A percentile compares a stretch with the other conserved stretches of the same genome.
phyloP scores from a whole-genome alignment of 2,329 filamentous ascomycete genomes.

The Lachnum nothofagi region DNA sequence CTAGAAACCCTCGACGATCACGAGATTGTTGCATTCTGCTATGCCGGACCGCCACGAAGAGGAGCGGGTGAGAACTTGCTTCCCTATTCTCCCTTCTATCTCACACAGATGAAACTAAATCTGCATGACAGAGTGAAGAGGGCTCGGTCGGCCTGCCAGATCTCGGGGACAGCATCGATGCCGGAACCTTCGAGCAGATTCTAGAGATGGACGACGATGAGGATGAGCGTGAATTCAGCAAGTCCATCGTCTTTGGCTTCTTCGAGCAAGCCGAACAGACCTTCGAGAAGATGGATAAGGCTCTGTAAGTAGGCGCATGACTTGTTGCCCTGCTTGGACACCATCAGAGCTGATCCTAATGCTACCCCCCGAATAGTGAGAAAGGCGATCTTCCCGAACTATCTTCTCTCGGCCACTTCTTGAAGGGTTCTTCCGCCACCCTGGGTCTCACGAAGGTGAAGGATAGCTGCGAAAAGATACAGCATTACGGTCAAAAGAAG shows the following conservation, averaged over 20 bases:
- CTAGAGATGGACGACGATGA: conserved; percentile 96
- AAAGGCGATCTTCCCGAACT: conserved; percentile 66
- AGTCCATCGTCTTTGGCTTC: conserved; percentile 83
- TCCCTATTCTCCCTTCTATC: not conserved
- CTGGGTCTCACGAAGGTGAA: conserved; percentile 86
- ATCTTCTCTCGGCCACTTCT: conserved; percentile 83
- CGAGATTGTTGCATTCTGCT: conserved; percentile 4
- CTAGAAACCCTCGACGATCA: conserved; percentile 2
- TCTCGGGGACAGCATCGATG: conserved; percentile 73
- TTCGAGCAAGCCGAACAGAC: conserved; percentile 86
- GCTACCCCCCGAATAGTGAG: conserved; percentile 44
- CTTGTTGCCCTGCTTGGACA: not conserved
- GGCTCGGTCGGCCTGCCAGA: conserved; percentile 39
- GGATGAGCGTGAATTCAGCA: conserved; percentile 79
- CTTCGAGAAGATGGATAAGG: conserved; percentile 75
- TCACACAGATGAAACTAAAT: conserved; percentile 7
- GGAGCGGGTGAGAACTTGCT: conserved; percentile 12
- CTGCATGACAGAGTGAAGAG: conserved; percentile 29
- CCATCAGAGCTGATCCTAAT: conserved; percentile 1
- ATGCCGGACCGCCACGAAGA: conserved; percentile 19
- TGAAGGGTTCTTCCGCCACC: conserved; percentile 95
- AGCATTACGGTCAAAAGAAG: conserved; percentile 80
- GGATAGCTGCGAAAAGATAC: conserved; percentile 93
- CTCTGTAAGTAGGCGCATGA: conserved; percentile 61
- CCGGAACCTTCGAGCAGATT: conserved; percentile 82